A percentile compares a stretch with the other conserved stretches of the same genome.
These are phyloP conservation scores for Athelia psychrophila DNA, from an alignment of 1,284 basidiomycete genomes.

Conservation along the genomic window DNA sequence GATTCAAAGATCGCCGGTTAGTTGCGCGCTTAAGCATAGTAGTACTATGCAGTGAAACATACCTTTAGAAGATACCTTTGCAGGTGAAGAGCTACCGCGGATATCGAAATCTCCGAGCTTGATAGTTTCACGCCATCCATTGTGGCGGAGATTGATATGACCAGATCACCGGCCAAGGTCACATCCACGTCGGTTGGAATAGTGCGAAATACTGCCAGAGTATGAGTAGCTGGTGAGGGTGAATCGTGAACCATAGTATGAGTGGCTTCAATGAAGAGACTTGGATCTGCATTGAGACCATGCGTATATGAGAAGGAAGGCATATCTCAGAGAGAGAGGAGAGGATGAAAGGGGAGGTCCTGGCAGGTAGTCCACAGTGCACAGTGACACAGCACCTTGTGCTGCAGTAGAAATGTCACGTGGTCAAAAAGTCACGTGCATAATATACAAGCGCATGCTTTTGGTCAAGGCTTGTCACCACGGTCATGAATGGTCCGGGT, in stretches of 20 bases:
- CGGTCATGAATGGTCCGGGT: too few species aligned
- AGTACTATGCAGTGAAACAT: conserved; percentile 17
- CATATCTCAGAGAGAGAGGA: too few species aligned
- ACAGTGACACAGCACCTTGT: too few species aligned
- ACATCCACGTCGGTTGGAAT: conserved; percentile 51
- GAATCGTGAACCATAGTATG: conserved; percentile 37
- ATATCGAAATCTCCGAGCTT: conserved; percentile 38
- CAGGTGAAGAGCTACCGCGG: conserved; percentile 49
- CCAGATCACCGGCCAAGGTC: conserved; percentile 45
- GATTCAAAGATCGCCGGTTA: conserved; percentile 1
- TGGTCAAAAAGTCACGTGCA: too few species aligned
- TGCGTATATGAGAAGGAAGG: too few species aligned
- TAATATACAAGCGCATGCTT: too few species aligned
- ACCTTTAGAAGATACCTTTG: conserved; percentile 49
- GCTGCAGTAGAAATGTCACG: too few species aligned
- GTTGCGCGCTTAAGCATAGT: not conserved
- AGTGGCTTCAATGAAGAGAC: conserved; percentile 30
- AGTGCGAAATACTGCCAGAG: conserved; percentile 31
- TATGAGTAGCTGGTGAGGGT: conserved; percentile 27
- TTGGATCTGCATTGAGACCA: too few species aligned
- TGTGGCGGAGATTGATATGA: conserved; percentile 50
- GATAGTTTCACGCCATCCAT: conserved; percentile 40
- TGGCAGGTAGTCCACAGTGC: too few species aligned
- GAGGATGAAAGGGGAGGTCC: too few species aligned
- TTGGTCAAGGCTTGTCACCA: too few species aligned